phyloP scores from a whole-genome alignment of 768 basidiomycete species.

The Trametes elegans region DNA sequence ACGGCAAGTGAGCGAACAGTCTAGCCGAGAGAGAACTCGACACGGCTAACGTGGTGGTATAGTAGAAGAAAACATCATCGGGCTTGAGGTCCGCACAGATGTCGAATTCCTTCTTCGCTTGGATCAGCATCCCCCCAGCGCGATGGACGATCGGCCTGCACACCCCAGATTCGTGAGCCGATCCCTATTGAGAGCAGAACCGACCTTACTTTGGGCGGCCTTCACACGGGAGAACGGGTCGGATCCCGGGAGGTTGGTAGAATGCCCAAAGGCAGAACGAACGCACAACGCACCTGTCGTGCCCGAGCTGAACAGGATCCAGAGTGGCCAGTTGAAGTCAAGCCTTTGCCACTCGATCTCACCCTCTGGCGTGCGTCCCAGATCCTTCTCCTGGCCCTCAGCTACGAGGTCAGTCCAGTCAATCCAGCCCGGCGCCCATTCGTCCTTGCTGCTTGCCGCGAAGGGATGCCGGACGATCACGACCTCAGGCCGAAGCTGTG shows the following conservation, averaged over 20 bases:
- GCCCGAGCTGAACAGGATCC: conserved; percentile 84
- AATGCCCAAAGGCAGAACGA: neutral
- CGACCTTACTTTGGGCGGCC: conserved; percentile 52
- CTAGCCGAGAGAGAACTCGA: neutral
- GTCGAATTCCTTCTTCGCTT: conserved; percentile 67
- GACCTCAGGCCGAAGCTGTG: conserved; percentile 42
- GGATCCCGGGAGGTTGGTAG: conserved; percentile 4
- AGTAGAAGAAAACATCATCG: conserved; percentile 78
- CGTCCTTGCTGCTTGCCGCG: conserved; percentile 30
- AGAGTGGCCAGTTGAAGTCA: conserved; percentile 75
- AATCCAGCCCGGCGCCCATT: conserved; percentile 50
- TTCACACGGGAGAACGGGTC: conserved; percentile 11
- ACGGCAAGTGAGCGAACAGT: conserved; percentile 2
- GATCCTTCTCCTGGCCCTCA: conserved; percentile 42
- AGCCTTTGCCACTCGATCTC: conserved; percentile 64
- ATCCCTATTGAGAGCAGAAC: conserved; percentile 9
- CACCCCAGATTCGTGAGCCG: neutral
- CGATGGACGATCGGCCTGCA: conserved; percentile 75
- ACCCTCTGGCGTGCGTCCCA: conserved; percentile 50
- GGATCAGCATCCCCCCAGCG: conserved; percentile 75
- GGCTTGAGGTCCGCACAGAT: conserved; percentile 65
- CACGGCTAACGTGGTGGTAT: conserved; percentile 68
- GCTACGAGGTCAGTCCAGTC: conserved; percentile 54
- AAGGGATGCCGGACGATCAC: conserved; percentile 53
- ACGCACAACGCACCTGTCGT: conserved; percentile 65